Evolutionary conservation across 192 early-diverging fungal genomes (phyloP), one percentile per base, ranked within the genome.

Genomic region (Coemansia sp.): DNA sequence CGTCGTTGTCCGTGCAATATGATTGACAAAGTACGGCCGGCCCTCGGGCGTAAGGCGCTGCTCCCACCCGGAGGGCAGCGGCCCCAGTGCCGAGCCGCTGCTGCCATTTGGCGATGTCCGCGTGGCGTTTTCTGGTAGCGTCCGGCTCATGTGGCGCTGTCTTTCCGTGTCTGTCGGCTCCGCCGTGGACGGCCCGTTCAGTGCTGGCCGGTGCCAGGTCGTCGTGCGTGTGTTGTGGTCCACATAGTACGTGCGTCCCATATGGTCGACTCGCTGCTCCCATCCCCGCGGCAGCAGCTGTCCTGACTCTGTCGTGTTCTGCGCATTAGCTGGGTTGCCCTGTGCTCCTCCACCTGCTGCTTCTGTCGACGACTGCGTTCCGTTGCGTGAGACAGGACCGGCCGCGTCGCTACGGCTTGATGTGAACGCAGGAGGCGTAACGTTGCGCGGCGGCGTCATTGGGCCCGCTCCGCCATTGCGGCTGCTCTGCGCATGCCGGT

Each of bases 191-290:
- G 64, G 42, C n/a, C 38, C 46, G 19, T 49, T 57, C 7, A 69
- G 19, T 18, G 48, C 56, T 19, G 77, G 77, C 44, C 77, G 74
- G 51, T 84, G 86, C 96, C 96, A 99, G 12, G 96, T 97, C 7
- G 96, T 99, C 12, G 87, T 88, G 33, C 94, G 85, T n/a, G 84
- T 88, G 72, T 92, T 97, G 70, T 99, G 96, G 77, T 99, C 94
- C 16, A 99, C 94, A 78, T 94, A 99, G 83, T 99, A 99, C 5
- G 89, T 88, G 3, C 96, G 86, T 8, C 93, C 91, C 42, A 94
- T 63, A 62, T 94, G 88, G 83, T 99, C 96, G 19, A 88, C 82
- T 50, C 96, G 87, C 46, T 93, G 83, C 83, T 99, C 96, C 96
- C 96, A 99, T 37, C 95, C 90, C 63, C 39, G 58, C 30, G 78